Evolutionary conservation across 2,329 filamentous ascomycete genomes (phyloP).

Genomic region (Pseudogymnoascus verrucosus): DNA sequence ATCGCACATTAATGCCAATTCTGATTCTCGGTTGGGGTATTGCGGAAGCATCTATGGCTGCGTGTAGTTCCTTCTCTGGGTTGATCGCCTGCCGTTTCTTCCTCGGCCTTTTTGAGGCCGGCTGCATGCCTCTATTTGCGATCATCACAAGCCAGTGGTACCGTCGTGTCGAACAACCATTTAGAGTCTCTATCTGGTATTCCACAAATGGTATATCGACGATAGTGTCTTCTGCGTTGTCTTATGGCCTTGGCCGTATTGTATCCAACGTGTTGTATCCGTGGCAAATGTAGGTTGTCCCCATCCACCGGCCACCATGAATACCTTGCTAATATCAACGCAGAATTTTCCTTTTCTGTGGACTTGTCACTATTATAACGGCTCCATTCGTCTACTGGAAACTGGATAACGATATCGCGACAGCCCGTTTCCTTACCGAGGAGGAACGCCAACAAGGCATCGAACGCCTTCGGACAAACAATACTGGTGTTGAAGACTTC

Average conservation of each 20-base stretch:
- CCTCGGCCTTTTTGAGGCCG: slow-evolving; percentile 45
- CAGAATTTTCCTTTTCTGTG: slow-evolving; percentile 38
- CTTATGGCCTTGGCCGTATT: slow-evolving; percentile 50
- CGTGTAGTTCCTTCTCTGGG: slow-evolving; percentile 41
- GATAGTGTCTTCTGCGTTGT: slow-evolving; percentile 42
- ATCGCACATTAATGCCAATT: slow-evolving; percentile 43
- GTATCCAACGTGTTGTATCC: slow-evolving; percentile 45
- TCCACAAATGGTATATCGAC: slow-evolving; percentile 44
- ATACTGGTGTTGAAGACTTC: slow-evolving; percentile 47
- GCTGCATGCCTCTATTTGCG: slow-evolving; percentile 46
- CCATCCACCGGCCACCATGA: slow-evolving; percentile 37
- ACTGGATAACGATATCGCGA: slow-evolving; percentile 48
- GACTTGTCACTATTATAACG: slow-evolving; percentile 39
- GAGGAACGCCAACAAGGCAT: slow-evolving; percentile 46
- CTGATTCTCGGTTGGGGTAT: slow-evolving; percentile 30
- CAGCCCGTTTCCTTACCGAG: slow-evolving; percentile 47
- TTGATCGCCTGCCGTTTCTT: slow-evolving; percentile 42
- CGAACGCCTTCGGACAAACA: slow-evolving; percentile 37
- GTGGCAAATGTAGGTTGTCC: slow-evolving; percentile 41
- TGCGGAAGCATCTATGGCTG: slow-evolving; percentile 40
- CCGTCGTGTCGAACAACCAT: slow-evolving; percentile 47
- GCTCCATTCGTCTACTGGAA: slow-evolving; percentile 51
- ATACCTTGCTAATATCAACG: slow-evolving; percentile 11
- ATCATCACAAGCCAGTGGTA: slow-evolving; percentile 50
- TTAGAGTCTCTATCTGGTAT: slow-evolving; percentile 54